These are phyloP conservation scores for Aquanectria penicillioides DNA, from an alignment of 2,329 filamentous ascomycete genomes.

Conservation along the genomic window DNA sequence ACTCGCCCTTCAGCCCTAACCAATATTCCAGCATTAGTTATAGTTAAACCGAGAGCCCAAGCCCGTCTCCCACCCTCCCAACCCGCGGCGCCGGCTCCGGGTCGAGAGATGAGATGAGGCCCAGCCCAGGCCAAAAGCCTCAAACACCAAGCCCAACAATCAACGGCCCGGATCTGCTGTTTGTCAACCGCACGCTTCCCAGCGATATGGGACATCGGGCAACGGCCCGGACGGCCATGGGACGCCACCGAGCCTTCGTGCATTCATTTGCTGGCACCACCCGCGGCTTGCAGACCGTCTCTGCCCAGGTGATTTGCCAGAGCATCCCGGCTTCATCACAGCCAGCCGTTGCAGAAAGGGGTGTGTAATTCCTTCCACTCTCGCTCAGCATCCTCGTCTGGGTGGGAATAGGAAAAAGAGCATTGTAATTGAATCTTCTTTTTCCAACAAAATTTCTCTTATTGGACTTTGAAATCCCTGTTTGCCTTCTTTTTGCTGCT, in stretches of 20 bases:
- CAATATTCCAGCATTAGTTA: neutral
- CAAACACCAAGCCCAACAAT: neutral
- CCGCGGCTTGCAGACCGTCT: conserved; percentile 31
- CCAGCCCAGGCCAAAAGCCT: too few relatives aligned
- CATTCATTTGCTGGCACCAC: conserved; percentile 39
- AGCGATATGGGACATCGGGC: neutral
- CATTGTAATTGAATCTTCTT: too few relatives aligned
- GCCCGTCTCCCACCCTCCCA: neutral
- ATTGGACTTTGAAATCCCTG: too few relatives aligned
- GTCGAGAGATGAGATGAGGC: too few relatives aligned
- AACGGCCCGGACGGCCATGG: conserved; percentile 3
- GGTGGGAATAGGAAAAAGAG: too few relatives aligned
- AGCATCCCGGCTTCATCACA: conserved; percentile 22
- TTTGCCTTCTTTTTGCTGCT: neutral
- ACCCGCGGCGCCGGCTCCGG: conserved; percentile 28
- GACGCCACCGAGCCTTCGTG: conserved; percentile 13
- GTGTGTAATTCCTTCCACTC: too few relatives aligned
- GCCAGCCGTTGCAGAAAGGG: neutral
- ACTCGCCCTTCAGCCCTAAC: conserved; percentile 15
- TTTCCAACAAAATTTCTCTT: too few relatives aligned
- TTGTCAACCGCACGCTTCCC: neutral
- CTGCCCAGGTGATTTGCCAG: conserved; percentile 28
- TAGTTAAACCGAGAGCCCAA: neutral
- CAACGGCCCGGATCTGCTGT: too few relatives aligned
- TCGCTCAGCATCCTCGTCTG: neutral